These are phyloP conservation scores for Tylopilus cervinicoccineus DNA, from an alignment of 768 basidiomycete species.

Conservation along the genomic window DNA sequence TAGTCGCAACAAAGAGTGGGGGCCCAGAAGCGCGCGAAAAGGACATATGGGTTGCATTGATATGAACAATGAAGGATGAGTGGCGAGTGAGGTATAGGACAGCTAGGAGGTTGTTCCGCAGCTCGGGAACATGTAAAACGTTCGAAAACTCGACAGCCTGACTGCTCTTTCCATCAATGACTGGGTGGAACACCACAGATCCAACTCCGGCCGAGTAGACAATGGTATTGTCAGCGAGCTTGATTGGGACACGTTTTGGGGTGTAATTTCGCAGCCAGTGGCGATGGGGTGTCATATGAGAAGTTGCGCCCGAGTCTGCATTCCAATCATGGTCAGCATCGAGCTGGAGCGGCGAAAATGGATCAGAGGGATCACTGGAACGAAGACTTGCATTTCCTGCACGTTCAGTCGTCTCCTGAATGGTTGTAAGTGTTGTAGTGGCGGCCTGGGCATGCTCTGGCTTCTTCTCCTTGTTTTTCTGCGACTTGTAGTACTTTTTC, in stretches of 20 bases:
- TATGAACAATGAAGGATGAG: neutral
- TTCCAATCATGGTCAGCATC: neutral
- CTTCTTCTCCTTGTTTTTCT: no score
- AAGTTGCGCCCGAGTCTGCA: neutral
- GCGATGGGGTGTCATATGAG: neutral
- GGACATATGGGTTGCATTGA: neutral
- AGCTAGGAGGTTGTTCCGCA: neutral
- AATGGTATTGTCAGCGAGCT: no score
- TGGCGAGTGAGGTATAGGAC: neutral
- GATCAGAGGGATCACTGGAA: neutral
- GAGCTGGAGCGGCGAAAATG: neutral
- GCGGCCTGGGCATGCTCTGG: no score
- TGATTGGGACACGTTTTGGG: no score
- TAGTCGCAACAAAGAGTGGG: no score
- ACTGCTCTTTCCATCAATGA: no score
- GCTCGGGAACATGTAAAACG: neutral
- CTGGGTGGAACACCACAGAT: no score
- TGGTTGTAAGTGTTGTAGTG: no score
- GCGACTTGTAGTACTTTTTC: neutral
- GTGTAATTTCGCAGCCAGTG: neutral
- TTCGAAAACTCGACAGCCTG: no score
- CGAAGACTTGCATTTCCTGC: neutral
- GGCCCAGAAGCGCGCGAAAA: no score
- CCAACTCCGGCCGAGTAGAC: no score
- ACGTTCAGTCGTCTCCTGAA: neutral